Base-by-base conservation (phyloP, 2,329 filamentous ascomycete genomes). In the Aspergillus alliaceus region DNA sequence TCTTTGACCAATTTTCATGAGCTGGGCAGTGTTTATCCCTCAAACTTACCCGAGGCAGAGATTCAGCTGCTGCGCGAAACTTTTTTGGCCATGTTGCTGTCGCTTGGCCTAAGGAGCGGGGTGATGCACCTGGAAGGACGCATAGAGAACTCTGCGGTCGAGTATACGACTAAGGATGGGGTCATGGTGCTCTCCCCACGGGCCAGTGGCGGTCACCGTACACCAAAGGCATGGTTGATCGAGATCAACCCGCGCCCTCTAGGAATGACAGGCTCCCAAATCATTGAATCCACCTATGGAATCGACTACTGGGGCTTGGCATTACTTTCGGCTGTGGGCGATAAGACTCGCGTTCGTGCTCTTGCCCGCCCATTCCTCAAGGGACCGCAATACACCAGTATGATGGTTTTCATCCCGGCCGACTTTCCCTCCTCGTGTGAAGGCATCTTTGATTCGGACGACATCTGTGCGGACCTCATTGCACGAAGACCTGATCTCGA, bases 41-140 rank as follows among this genome's bases (percentile, higher is more conserved):
- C 59, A 1, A 25, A 29, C 0, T 51, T 59, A n/a, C 59, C 59
- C 12, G 1, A 12, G 3, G 3, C 18, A 1, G 56, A 61, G 25
- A 18, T 52, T 5, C 9, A 20, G 1, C 15, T 57, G 0, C 14
- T 61, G 15, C 42, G 44, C 5, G n/a, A 46, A 4, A 18, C 29
- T 2, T 37, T 59, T 14, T 35, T 35, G 5, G 18, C 22, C 14
- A 59, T 24, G 18, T 8, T 61, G 2, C 24, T 51, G 4, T 37
- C 25, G 15, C n/a, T 54, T 18, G 59, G 56, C 0, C 20, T 61
- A 14, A 9, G 6, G 9, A 47, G 32, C 6, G 51, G 59, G 25
- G 40, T 54, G 3, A 52, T 52, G 8, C 59, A 59, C 25, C 29
- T 56, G 11, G 59, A 61, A 50, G 56, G 35, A 1, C 49, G 59